A percentile compares a stretch with the other conserved stretches of the same genome.
Conservation (phyloP, 164 flowering plant species). For the Cinnamomum chago region DNA sequence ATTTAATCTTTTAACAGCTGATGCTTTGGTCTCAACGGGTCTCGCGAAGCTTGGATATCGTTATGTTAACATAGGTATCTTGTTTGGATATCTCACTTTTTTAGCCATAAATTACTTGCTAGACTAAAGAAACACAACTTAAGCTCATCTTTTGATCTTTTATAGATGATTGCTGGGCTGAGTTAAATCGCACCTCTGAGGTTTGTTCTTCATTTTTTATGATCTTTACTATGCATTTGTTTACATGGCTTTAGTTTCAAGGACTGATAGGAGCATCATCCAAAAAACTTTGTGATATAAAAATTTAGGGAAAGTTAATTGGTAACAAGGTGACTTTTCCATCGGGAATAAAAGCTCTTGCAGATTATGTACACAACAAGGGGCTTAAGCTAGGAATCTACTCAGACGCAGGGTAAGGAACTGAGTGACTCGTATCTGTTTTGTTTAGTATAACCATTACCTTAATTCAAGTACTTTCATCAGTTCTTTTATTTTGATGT, state of each 20-base stretch:
- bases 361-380: conserved; percentile 62
- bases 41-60: conserved; percentile 46
- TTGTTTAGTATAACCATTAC: neutral
- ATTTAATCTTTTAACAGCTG: conserved; percentile 31
- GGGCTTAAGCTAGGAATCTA: conserved; percentile 73
- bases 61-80: conserved; percentile 51
- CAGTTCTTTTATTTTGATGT: neutral
- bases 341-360: conserved; percentile 61
- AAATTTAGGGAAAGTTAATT: conserved; percentile 46
- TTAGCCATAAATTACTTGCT: neutral
- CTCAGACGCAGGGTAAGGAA: conserved; percentile 63
- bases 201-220: conserved; percentile 10
- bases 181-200: conserved; percentile 35
- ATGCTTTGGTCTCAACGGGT: conserved; percentile 60
- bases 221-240: neutral
- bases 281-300: neutral
- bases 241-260: neutral
- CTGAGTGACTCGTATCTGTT: neutral
- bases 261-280: neutral
- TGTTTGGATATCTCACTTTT: neutral
- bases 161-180: conserved; percentile 78
- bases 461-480: neutral
- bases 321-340: conserved; percentile 51
- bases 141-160: neutral
- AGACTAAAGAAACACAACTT: conserved; percentile 1